phyloP scores from a whole-genome alignment of 139 green algal genomes.

The Eudorina sp. region DNA sequence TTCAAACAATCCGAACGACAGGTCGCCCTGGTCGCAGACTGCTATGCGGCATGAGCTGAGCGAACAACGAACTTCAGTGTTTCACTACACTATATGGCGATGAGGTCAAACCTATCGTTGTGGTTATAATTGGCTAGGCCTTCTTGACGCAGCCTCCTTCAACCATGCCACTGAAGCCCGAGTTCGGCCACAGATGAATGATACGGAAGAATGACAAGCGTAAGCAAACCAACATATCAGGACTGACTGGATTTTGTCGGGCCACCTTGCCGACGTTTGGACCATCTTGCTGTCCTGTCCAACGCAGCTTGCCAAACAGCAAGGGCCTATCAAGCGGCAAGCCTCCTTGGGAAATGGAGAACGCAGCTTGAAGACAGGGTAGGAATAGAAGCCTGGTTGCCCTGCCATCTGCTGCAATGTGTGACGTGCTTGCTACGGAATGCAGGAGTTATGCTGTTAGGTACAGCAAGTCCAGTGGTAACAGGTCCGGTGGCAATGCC shows the following conservation, averaged over 20 bases:
- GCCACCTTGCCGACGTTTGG: neutral
- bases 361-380: too few species aligned
- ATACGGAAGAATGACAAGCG: neutral
- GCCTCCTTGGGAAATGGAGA: neutral
- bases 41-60: too few species aligned
- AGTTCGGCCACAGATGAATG: neutral
- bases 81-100: too few species aligned
- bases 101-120: too few species aligned
- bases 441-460: slow-evolving; percentile 33
- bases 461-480: neutral
- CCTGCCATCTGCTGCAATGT: too few species aligned
- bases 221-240: neutral
- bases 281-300: neutral
- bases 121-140: too few species aligned
- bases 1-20: too few species aligned
- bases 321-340: neutral
- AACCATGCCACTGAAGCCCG: neutral
- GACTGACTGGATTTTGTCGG: neutral
- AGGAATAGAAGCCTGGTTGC: too few species aligned
- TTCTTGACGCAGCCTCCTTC: too few species aligned
- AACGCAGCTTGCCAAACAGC: slow-evolving; percentile 10
- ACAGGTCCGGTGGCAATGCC: neutral
- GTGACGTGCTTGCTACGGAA: too few species aligned
- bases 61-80: too few species aligned
- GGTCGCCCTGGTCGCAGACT: too few species aligned